Conservation (phyloP, 2,329 filamentous ascomycete genomes). For the Fusarium continuum region DNA sequence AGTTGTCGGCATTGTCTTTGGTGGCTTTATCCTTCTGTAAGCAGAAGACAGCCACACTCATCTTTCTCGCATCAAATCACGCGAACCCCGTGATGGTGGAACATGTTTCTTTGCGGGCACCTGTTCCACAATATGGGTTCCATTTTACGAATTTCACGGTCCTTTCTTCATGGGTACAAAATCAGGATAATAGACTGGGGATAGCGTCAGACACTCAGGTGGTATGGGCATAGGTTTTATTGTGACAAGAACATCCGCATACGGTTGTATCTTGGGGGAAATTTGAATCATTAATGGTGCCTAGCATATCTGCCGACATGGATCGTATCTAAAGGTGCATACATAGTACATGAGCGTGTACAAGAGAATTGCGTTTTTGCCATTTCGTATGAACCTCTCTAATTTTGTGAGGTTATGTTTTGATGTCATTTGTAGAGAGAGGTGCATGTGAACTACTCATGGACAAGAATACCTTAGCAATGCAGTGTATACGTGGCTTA, state of each 20-base stretch:
- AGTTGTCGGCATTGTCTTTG: conserved; percentile 43
- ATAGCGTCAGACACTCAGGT: conserved; percentile 32
- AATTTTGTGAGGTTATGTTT: neutral
- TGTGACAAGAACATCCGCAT: conserved; percentile 27
- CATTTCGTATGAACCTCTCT: neutral
- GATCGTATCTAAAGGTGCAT: conserved; percentile 36
- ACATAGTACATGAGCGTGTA: conserved; percentile 35
- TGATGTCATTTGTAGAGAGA: too few relatives aligned
- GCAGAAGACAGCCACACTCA: neutral
- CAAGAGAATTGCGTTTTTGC: conserved; percentile 15
- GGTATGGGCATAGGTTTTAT: conserved; percentile 23
- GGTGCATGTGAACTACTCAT: too few relatives aligned
- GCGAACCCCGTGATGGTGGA: conserved; percentile 5
- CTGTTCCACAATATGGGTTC: conserved; percentile 19
- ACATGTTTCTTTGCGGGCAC: neutral
- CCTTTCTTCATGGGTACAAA: conserved; percentile 36
- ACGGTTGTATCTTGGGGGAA: conserved; percentile 24
- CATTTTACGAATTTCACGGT: conserved; percentile 41
- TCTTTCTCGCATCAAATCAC: neutral
- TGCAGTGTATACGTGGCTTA: too few relatives aligned
- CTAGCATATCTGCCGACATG: conserved; percentile 30
- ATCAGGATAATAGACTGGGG: conserved; percentile 39
- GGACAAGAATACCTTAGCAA: too few relatives aligned
- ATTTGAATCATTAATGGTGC: conserved; percentile 34
- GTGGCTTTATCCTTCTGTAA: conserved; percentile 45